These are phyloP conservation scores for Hygrocybe punicea DNA, from an alignment of 768 basidiomycete species.

Conservation along the genomic window DNA sequence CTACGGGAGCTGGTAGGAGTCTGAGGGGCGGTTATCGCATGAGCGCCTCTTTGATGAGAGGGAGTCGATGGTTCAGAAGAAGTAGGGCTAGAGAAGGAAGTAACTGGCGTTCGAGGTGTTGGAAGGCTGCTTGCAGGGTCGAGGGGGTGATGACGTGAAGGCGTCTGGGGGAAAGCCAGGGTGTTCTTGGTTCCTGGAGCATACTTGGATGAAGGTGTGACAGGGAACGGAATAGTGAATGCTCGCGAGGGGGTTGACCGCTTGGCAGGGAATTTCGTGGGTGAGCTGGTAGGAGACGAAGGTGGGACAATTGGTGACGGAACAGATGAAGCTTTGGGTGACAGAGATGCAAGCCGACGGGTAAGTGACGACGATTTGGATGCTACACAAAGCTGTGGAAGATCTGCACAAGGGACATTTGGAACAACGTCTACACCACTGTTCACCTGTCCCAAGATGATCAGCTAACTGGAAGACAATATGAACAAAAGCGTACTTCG, in stretches of 20 bases:
- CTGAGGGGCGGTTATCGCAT: conserved; percentile 54
- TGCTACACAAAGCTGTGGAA: conserved; percentile 54
- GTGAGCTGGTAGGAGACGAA: conserved; percentile 38
- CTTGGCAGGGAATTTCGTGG: conserved; percentile 42
- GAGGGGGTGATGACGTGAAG: conserved; percentile 48
- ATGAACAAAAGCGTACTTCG: conserved; percentile 39
- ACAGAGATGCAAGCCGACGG: conserved; percentile 65
- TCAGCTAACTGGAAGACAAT: not conserved
- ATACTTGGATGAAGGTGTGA: conserved; percentile 24
- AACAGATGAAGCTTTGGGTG: conserved; percentile 58
- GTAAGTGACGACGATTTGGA: conserved; percentile 66
- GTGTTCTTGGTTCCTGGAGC: conserved; percentile 24
- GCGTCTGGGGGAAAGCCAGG: conserved; percentile 60
- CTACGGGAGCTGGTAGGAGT: conserved; percentile 75
- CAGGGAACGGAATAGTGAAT: conserved; percentile 52
- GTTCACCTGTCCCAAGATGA: conserved; percentile 46
- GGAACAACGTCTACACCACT: conserved; percentile 43
- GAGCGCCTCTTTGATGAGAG: conserved; percentile 54
- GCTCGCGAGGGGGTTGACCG: conserved; percentile 26
- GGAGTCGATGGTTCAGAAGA: conserved; percentile 61
- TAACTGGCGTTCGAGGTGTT: conserved; percentile 45
- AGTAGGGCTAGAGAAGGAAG: conserved; percentile 29
- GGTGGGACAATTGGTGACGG: conserved; percentile 42
- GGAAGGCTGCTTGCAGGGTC: conserved; percentile 40
- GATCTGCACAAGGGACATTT: conserved; percentile 57